Percentiles rank a stretch among this genome's conserved stretches.
Conservation (phyloP, 306 rosid species). For the Hippophae tibetana region DNA sequence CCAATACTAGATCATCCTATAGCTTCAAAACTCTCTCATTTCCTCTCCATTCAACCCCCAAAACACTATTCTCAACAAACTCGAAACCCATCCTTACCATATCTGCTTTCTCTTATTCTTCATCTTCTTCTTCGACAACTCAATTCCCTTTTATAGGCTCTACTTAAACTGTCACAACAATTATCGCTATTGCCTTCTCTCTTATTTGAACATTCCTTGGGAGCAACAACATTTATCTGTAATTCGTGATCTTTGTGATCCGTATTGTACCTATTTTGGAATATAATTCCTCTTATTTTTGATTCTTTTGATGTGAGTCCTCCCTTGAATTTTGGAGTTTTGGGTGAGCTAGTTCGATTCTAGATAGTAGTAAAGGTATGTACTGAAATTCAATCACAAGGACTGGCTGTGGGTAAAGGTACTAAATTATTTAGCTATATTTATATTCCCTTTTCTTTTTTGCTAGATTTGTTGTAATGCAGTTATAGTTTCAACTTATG, state of each 20-base stretch:
- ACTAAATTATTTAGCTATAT: not conserved
- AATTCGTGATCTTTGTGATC: constrained; percentile 85
- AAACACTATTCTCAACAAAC: not conserved
- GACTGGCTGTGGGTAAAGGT: not conserved
- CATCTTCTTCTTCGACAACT: not conserved
- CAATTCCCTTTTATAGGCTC: constrained; percentile 17
- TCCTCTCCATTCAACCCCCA: not conserved
- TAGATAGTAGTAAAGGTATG: constrained; percentile 25
- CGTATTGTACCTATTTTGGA: constrained; percentile 75
- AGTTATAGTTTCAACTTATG: no score
- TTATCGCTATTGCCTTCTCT: constrained; percentile 12
- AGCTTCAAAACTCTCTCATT: not conserved
- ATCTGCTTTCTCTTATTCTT: not conserved
- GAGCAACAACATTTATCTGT: constrained; percentile 84
- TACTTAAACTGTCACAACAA: constrained; percentile 23
- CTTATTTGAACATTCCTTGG: constrained; percentile 58
- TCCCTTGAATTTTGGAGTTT: constrained; percentile 75
- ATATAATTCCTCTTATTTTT: constrained; percentile 76
- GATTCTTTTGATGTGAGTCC: constrained; percentile 86
- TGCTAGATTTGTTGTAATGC: no score
- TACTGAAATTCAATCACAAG: not conserved
- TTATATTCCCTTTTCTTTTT: not conserved
- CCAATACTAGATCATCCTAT: not conserved
- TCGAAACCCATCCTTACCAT: not conserved
- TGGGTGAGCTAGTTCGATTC: constrained; percentile 67